These are phyloP conservation scores for Coniferiporia weirii DNA, from an alignment of 1,284 basidiomycete genomes.

Conservation along the genomic window DNA sequence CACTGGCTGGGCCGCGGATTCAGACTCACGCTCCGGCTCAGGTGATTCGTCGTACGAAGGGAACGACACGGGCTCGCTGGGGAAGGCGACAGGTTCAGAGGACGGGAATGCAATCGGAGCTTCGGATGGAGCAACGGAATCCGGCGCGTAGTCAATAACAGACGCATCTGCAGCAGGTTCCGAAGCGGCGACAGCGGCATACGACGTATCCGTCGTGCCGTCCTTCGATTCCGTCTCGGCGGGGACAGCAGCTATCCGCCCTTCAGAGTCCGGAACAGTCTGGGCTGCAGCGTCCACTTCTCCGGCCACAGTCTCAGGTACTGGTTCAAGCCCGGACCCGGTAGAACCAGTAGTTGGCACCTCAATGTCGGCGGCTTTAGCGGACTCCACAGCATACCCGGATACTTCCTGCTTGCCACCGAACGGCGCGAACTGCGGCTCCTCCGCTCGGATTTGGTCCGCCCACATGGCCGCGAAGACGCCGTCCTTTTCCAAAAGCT, in stretches of 20 bases:
- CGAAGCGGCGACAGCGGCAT: slow-evolving; percentile 19
- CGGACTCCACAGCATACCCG: slow-evolving; percentile 33
- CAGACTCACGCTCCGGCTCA: slow-evolving; percentile 24
- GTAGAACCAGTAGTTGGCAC: slow-evolving; percentile 21
- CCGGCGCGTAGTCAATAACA: slow-evolving; percentile 4
- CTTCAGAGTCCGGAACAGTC: slow-evolving; percentile 13
- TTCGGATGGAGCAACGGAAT: slow-evolving; percentile 2
- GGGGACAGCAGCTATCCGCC: neutral
- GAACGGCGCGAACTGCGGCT: slow-evolving; percentile 28
- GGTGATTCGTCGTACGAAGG: slow-evolving; percentile 29
- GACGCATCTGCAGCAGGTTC: slow-evolving; percentile 23
- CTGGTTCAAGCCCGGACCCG: slow-evolving; percentile 23
- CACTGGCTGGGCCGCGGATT: slow-evolving; percentile 1
- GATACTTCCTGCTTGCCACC: slow-evolving; percentile 35
- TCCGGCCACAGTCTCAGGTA: slow-evolving; percentile 22
- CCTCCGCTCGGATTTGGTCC: slow-evolving; percentile 62
- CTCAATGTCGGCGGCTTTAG: slow-evolving; percentile 12
- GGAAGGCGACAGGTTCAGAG: slow-evolving; percentile 14
- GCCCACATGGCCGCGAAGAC: slow-evolving; percentile 81
- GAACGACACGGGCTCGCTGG: slow-evolving; percentile 32
- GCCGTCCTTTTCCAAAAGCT: slow-evolving; percentile 63
- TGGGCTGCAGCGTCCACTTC: slow-evolving; percentile 4
- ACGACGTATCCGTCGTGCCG: neutral
- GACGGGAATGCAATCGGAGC: slow-evolving; percentile 27
- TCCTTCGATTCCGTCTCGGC: slow-evolving; percentile 2